Conservation (phyloP, 139 green algal species). For the Yamagishiella unicocca region DNA sequence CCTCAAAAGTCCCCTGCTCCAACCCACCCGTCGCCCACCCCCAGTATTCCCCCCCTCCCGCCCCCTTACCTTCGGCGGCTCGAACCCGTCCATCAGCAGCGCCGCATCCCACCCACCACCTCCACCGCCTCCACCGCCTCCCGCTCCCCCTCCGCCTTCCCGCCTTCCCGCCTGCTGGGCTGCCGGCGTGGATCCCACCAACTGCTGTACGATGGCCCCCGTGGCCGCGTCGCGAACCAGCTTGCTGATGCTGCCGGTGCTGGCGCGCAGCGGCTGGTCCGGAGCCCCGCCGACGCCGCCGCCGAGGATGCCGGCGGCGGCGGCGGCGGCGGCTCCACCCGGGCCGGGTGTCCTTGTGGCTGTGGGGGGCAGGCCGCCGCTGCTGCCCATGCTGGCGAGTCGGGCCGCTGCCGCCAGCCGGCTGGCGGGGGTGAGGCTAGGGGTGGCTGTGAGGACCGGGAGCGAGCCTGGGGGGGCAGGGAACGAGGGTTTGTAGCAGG, state of each 20-base stretch:
- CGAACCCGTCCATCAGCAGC: conserved; percentile 87
- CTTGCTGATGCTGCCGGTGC: conserved; percentile 43
- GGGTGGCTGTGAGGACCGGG: not conserved
- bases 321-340: no score
- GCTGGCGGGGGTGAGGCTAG: not conserved
- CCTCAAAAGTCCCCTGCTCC: no score
- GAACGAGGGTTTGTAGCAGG: not conserved
- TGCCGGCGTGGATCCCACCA: not conserved
- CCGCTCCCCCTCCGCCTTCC: not conserved
- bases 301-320: not conserved
- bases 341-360: no score
- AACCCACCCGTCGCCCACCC: no score
- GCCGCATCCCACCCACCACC: not conserved
- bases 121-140: not conserved
- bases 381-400: not conserved
- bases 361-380: not conserved
- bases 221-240: conserved; percentile 34
- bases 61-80: conserved; percentile 69
- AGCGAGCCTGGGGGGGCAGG: not conserved
- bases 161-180: not conserved
- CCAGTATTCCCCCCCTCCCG: no score
- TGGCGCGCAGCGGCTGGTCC: conserved; percentile 35
- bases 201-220: conserved; percentile 50
- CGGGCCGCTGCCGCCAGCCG: not conserved
- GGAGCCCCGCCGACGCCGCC: not conserved